Conservation (phyloP, 2,329 filamentous ascomycete genomes). For the Aspergillus ochraceoroseus region DNA sequence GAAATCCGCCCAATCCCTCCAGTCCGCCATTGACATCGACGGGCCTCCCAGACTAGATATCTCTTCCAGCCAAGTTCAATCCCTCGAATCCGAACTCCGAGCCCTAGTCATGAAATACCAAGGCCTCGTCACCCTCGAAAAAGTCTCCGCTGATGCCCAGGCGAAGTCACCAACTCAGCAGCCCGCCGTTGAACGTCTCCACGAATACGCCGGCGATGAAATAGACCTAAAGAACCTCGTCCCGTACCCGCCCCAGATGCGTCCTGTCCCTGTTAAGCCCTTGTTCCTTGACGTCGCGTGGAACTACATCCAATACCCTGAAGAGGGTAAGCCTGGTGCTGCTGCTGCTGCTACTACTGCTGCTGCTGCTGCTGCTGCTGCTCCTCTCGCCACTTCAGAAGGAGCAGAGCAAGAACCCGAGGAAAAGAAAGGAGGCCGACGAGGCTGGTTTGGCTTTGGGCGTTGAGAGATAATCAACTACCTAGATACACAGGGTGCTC, state of each 20-base stretch:
- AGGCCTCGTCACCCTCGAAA: constrained; percentile 77
- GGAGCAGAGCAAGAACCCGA: constrained; percentile 29
- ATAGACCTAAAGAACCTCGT: constrained; percentile 77
- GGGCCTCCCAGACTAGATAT: constrained; percentile 66
- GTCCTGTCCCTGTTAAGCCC: constrained; percentile 84
- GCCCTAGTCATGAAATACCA: constrained; percentile 74
- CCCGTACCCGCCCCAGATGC: constrained; percentile 76
- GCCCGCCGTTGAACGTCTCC: constrained; percentile 69
- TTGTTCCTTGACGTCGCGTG: constrained; percentile 94
- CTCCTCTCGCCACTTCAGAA: constrained; percentile 18
- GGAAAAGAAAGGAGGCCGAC: constrained; percentile 55
- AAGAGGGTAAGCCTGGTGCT: constrained; percentile 48
- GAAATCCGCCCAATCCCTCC: constrained; percentile 48
- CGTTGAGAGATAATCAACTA: no score
- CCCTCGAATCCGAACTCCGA: constrained; percentile 59
- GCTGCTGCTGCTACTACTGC: constrained; percentile 17
- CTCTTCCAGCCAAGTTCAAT: constrained; percentile 53
- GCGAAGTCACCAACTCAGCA: constrained; percentile 40
- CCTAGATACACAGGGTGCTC: no score
- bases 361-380: constrained; percentile 15
- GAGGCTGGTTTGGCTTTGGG: constrained; percentile 72
- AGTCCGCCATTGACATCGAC: constrained; percentile 38
- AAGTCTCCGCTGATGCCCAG: constrained; percentile 51
- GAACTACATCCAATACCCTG: constrained; percentile 94
- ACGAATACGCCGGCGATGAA: constrained; percentile 66